These are phyloP conservation scores for Endothia cerciana DNA, from an alignment of 2,329 filamentous ascomycete genomes.

Conservation along the genomic window DNA sequence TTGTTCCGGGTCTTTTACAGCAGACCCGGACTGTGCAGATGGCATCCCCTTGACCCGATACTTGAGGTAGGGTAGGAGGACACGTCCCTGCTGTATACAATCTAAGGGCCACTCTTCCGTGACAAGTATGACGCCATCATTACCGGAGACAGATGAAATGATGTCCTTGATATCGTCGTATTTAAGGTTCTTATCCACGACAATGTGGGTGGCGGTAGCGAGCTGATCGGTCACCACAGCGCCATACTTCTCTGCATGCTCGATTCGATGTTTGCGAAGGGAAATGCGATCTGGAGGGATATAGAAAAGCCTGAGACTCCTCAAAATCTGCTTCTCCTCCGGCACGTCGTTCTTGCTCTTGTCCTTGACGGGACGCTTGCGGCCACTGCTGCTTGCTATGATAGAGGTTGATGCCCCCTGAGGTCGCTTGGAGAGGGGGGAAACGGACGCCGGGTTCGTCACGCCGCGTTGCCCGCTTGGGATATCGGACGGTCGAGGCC, in stretches of 20 bases:
- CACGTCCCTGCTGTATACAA: constrained; percentile 60
- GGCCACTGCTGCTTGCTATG: constrained; percentile 33
- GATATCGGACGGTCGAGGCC: constrained; percentile 30
- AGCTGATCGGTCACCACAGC: constrained; percentile 70
- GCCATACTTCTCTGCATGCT: constrained; percentile 74
- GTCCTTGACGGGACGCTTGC: constrained; percentile 41
- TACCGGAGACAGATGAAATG: constrained; percentile 45
- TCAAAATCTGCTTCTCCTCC: constrained; percentile 62
- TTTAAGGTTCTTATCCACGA: constrained; percentile 72
- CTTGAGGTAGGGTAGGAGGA: constrained; percentile 60
- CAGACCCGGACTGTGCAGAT: constrained; percentile 24
- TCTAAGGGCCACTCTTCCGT: constrained; percentile 72
- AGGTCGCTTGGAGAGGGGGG: constrained; percentile 22
- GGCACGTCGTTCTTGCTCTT: constrained; percentile 54
- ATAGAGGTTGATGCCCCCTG: constrained; percentile 31
- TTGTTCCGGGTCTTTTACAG: constrained; percentile 29
- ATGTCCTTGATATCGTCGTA: constrained; percentile 66
- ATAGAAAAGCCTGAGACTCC: constrained; percentile 70
- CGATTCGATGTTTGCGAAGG: constrained; percentile 71
- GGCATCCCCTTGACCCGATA: constrained; percentile 62
- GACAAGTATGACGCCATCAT: constrained; percentile 54
- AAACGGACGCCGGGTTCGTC: constrained; percentile 38
- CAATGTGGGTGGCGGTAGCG: constrained; percentile 70
- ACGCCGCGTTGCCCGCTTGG: constrained; percentile 35
- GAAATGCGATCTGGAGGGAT: constrained; percentile 80